These are phyloP conservation scores for Deinandra increscens DNA, from an alignment of 129 eudicot genomes.

Conservation along the genomic window DNA sequence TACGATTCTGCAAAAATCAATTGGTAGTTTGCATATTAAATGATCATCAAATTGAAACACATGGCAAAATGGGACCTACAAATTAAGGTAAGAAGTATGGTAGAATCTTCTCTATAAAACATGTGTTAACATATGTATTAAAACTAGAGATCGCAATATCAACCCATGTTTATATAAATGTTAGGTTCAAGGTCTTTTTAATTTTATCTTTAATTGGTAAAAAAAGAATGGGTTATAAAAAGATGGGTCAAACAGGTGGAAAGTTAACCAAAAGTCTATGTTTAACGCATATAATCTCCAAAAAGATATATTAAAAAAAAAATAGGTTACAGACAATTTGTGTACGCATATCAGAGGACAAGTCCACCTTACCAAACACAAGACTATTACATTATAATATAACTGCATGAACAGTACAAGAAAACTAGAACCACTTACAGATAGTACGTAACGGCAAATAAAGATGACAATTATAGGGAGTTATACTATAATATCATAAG, in stretches of 20 bases:
- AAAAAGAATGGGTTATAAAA: background rate
- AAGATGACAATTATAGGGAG: background rate
- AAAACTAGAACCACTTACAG: background rate
- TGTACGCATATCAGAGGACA: background rate
- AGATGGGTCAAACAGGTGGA: slow-evolving; percentile 5
- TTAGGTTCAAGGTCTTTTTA: background rate
- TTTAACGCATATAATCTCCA: background rate
- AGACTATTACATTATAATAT: background rate
- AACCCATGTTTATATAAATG: background rate
- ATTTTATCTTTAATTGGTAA: background rate
- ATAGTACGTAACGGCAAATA: slow-evolving; percentile 11
- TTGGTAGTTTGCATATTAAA: background rate
- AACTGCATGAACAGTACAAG: background rate
- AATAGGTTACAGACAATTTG: background rate
- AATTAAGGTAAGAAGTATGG: background rate
- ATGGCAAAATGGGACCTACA: slow-evolving; percentile 1
- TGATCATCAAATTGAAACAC: slow-evolving; percentile 13
- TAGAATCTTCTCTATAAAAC: background rate
- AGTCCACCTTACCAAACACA: background rate
- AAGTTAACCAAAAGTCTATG: background rate
- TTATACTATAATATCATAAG: background rate
- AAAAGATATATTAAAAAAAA: background rate
- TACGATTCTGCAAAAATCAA: slow-evolving; percentile 65
- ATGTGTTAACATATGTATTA: background rate
- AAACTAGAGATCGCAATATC: background rate